A percentile compares a stretch with the other conserved stretches of the same genome.
Conservation (phyloP, 495 filamentous ascomycete genomes). For the Penicillium goetzii region DNA sequence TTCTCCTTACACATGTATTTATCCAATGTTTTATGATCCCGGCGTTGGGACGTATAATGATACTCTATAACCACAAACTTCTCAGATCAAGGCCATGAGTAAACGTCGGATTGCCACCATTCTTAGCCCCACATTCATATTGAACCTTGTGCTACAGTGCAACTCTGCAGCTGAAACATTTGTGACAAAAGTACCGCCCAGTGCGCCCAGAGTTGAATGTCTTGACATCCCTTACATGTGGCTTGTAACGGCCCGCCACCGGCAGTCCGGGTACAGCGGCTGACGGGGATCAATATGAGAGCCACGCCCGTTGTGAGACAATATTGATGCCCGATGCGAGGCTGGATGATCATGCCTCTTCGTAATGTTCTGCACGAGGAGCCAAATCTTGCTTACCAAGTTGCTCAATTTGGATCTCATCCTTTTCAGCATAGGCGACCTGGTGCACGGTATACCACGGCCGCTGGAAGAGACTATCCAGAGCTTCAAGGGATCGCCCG, state of each 20-base stretch:
- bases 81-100: neutral
- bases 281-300: neutral
- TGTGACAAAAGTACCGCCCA: neutral
- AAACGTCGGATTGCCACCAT: neutral
- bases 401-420: constrained; percentile 19
- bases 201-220: neutral
- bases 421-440: constrained; percentile 23
- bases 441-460: constrained; percentile 31
- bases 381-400: constrained; percentile 13
- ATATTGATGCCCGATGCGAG: neutral
- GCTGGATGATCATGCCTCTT: constrained; percentile 4
- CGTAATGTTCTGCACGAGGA: constrained; percentile 8
- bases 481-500: constrained; percentile 27
- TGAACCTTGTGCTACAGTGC: neutral
- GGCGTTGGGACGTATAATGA: constrained; percentile 20
- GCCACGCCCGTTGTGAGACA: constrained; percentile 2
- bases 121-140: neutral
- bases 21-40: constrained; percentile 13
- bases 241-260: neutral
- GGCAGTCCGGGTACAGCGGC: neutral
- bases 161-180: neutral
- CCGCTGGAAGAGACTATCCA: constrained; percentile 27
- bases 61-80: neutral
- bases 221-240: neutral
- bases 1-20: constrained; percentile 22